These are phyloP conservation scores for Penicillium hesseltinei DNA, from an alignment of 2,329 filamentous ascomycete genomes.

Conservation along the genomic window DNA sequence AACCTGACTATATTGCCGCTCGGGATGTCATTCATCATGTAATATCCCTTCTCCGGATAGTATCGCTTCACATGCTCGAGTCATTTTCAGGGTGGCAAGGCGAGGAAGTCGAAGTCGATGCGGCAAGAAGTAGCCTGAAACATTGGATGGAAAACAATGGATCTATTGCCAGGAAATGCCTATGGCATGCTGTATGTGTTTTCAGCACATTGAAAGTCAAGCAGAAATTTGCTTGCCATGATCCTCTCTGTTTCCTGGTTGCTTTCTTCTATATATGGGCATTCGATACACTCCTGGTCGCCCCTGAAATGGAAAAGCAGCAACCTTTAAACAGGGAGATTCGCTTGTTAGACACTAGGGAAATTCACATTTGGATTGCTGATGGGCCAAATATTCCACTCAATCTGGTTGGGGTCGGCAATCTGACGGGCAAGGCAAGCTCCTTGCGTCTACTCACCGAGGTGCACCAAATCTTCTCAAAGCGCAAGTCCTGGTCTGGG, in stretches of 20 bases:
- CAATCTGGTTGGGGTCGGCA: background rate
- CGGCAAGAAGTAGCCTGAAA: background rate
- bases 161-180: background rate
- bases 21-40: background rate
- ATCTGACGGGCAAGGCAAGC: background rate
- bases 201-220: background rate
- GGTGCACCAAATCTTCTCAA: background rate
- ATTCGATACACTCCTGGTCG: background rate
- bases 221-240: background rate
- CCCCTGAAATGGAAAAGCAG: background rate
- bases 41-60: background rate
- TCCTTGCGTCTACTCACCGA: background rate
- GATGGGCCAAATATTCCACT: background rate
- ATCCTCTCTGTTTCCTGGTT: constrained; percentile 2
- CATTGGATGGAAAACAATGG: background rate
- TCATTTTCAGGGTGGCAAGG: background rate
- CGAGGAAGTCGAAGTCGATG: background rate
- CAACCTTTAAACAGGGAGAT: background rate
- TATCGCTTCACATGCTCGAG: background rate
- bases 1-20: background rate
- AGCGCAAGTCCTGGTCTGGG: background rate
- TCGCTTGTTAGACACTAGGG: background rate
- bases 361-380: background rate
- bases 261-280: constrained; percentile 3
- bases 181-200: constrained; percentile 4